A percentile compares a stretch with the other conserved stretches of the same genome.
Conservation (phyloP, 768 basidiomycete genomes). For the Boletus tylopilopsis region DNA sequence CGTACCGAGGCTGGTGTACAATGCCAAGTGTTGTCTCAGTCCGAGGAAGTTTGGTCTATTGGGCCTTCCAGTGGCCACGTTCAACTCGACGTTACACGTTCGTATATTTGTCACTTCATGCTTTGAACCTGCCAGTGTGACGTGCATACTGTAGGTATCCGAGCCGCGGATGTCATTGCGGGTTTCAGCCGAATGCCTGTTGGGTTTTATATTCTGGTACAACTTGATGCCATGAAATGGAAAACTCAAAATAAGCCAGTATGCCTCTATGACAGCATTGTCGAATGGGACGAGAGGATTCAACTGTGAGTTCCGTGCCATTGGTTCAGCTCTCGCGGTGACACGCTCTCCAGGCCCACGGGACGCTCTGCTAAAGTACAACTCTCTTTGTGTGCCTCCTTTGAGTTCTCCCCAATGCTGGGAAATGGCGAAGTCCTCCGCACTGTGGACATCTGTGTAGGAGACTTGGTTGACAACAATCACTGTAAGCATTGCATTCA, state of each 20-base stretch:
- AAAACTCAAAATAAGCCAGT: background rate
- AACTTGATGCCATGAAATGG: background rate
- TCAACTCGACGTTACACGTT: conserved; percentile 1
- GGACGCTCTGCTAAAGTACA: background rate
- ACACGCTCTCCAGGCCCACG: background rate
- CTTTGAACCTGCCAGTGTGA: too few relatives aligned
- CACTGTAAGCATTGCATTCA: background rate
- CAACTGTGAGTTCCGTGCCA: background rate
- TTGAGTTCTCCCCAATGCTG: conserved; percentile 1
- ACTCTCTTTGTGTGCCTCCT: background rate
- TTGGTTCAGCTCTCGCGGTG: background rate
- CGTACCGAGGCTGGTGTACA: background rate
- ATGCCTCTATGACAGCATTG: background rate
- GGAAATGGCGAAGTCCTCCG: background rate
- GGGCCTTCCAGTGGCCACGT: background rate
- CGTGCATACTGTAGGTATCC: conserved; percentile 1
- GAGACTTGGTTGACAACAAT: background rate
- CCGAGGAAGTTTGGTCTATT: background rate
- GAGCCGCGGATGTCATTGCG: background rate
- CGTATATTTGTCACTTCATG: background rate
- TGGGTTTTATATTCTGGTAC: conserved; percentile 6
- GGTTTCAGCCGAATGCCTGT: conserved; percentile 4
- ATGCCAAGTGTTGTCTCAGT: too few relatives aligned
- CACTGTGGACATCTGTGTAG: background rate
- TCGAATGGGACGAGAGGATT: background rate